Base-by-base conservation (phyloP, 176 grass and related monocot genomes). In the Echinochloa phyllopogon region DNA sequence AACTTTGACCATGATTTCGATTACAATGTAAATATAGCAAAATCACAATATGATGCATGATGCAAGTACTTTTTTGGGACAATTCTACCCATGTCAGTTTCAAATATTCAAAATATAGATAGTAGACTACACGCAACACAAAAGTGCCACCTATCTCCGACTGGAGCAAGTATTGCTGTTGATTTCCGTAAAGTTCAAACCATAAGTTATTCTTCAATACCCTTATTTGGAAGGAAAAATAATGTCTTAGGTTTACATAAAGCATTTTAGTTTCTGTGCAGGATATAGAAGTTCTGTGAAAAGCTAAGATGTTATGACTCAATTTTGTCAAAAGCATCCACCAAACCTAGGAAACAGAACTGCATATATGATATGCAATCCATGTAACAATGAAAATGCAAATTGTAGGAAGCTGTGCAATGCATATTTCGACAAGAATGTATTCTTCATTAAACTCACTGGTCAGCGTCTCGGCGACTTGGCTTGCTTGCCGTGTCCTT, bases 391-490 rank as follows among this genome's bases (percentile, higher is more conserved):
- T 18, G 33, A 66, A 65, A 13, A 61, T 41, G 59, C 41, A 84
- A 68, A 64, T 29, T 48, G 13, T 72, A 44, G 66, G 23, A 57
- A 72, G 78, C 1, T 72, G 64, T 59, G 76, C n/a, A 36, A 70
- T 87, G 86, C 63, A 43, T 77, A 70, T 66, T 85, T 81, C 20
- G 43, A 70, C 69, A 23, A 76, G 62, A 64, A 77, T 85, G 18
- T 84, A 59, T 67, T 50, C 53, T 86, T 84, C 44, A 33, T 78
- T 70, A 16, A 90, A 92, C 90, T 90, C 94, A 99, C 97, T 96
- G 94, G 38, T 99, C 97, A 87, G 86, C 40, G 23, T 99, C 97
- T 83, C 94, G 87, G 58, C 94, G 91, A 87, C 87, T 99, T 76
- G 86, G 82, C 79, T 96, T 99, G 90, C 88, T 94, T 86, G 82